Base-by-base conservation (phyloP, 164 flowering plant species). In the Brasenia schreberi region DNA sequence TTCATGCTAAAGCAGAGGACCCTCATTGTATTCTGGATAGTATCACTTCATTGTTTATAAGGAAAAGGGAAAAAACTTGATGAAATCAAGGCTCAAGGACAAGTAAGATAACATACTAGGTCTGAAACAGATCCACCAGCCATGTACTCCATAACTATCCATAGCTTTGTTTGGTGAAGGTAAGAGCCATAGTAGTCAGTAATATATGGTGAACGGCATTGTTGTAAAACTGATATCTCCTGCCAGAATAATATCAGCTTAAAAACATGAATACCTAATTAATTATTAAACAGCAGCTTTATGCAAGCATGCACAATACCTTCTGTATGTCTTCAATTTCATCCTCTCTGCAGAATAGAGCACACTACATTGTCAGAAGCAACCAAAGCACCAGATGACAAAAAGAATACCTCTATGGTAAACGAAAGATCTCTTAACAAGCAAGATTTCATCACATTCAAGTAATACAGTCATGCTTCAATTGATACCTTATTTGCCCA, bases 111-210 rank as follows among this genome's bases (percentile, higher is more conserved):
- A 84, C 90, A 53, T 85, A 94, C 99, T 67, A 94, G 81, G 77
- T 94, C 99, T 77, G 99, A 96, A 73, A 94, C 99, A 65, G 99
- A 94, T 65, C 99, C 99, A 74, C 99, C 99, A 73, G 99, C 99
- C 99, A 94, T 94, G 81, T 84, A 94, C 74, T 94, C 99, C 99
- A 94, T 94, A 69, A 91, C 86, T 78, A 94, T 94, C 97, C 96
- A 91, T 59, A 94, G 74, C 77, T 91, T 94, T 58, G 99, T 94
- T 76, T 91, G 89, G 72, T 89, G 82, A 65, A 94, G 92, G 76
- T 79, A 87, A 64, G 99, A 94, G 53, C 97, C 93, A 80, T 94
- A 91, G 69, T 94, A 94, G 71, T 89, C 96, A 0, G 99, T 94
- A 65, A 94, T 91, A 81, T 89, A 91, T 61, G 82, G 86, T 69